Percentiles rank a stretch among this genome's conserved stretches.
Conservation (phyloP, 208 protist genomes). For the Naegleria fowleri region DNA sequence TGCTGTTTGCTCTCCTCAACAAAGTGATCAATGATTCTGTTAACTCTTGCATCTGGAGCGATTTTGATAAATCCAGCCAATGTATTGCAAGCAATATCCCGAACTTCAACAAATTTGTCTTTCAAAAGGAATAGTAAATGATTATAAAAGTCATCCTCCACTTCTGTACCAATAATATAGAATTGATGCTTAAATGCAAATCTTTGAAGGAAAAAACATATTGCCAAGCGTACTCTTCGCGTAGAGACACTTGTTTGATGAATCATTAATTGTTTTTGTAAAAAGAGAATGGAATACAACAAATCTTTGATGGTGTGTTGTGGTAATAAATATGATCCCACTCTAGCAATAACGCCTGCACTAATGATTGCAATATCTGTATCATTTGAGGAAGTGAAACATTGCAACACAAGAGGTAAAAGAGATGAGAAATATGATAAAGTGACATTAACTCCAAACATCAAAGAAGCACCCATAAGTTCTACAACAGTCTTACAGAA, state of each 20-base stretch:
- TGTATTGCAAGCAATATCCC: background rate
- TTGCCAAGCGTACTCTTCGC: background rate
- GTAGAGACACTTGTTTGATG: background rate
- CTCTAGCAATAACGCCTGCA: background rate
- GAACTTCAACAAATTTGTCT: slow-evolving; percentile 2
- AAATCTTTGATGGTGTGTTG: background rate
- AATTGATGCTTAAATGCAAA: slow-evolving; percentile 25
- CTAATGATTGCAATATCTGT: background rate
- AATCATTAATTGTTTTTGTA: background rate
- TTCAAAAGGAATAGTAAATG: background rate
- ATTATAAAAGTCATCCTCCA: background rate
- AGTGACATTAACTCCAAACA: background rate
- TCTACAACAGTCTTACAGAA: background rate
- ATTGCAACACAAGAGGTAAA: background rate
- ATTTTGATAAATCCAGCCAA: slow-evolving; percentile 18
- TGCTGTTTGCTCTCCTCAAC: background rate
- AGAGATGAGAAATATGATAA: background rate
- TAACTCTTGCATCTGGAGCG: background rate
- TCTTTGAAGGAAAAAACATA: background rate
- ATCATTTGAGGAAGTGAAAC: background rate
- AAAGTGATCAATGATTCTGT: background rate
- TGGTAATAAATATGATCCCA: background rate
- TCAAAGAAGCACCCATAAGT: background rate
- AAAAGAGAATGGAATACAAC: background rate
- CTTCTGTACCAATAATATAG: background rate